A percentile compares a stretch with the other conserved stretches of the same genome.
These are phyloP conservation scores for Saccharomycodes ludwigii DNA, from an alignment of 805 yeast species.

Conservation along the genomic window DNA sequence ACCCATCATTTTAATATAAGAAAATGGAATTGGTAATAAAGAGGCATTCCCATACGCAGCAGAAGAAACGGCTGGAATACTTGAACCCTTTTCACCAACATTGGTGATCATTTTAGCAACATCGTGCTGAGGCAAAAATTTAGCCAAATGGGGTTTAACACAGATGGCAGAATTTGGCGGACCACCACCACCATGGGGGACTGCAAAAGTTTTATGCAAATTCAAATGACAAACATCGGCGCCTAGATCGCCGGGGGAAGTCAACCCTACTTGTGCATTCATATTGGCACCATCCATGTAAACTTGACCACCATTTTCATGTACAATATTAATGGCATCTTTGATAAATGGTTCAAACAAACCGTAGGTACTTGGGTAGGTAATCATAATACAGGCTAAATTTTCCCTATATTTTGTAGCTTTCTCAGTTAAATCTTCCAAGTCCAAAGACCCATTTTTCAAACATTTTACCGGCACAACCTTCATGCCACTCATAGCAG, in stretches of 20 bases:
- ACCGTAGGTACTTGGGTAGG: conserved; percentile 96
- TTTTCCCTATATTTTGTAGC: conserved; percentile 55
- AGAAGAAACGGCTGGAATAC: conserved; percentile 72
- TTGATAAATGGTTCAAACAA: conserved; percentile 87
- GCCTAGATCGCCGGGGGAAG: conserved; percentile 94
- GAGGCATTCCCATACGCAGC: conserved; percentile 96
- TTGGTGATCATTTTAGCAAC: conserved; percentile 38
- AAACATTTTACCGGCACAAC: conserved; percentile 88
- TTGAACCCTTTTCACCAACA: conserved; percentile 23
- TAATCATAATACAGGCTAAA: conserved; percentile 88
- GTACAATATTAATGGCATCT: conserved; percentile 77
- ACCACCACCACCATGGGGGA: conserved; percentile 99
- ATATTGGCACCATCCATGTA: conserved; percentile 98
- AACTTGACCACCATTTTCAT: conserved; percentile 83
- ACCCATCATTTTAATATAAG: conserved; percentile 93
- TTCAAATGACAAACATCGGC: conserved; percentile 98
- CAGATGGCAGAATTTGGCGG: conserved; percentile 99
- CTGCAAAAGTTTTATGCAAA: conserved; percentile 93
- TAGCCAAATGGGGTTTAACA: conserved; percentile 68
- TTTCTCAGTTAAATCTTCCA: conserved; percentile 60
- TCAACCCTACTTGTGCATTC: conserved; percentile 97
- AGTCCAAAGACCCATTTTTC: conserved; percentile 73
- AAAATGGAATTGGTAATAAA: conserved; percentile 84
- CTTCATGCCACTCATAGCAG: conserved; percentile 92
- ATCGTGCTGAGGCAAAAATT: conserved; percentile 73